Base-by-base conservation (phyloP, 2,329 filamentous ascomycete genomes). In the Camillea tinctor region DNA sequence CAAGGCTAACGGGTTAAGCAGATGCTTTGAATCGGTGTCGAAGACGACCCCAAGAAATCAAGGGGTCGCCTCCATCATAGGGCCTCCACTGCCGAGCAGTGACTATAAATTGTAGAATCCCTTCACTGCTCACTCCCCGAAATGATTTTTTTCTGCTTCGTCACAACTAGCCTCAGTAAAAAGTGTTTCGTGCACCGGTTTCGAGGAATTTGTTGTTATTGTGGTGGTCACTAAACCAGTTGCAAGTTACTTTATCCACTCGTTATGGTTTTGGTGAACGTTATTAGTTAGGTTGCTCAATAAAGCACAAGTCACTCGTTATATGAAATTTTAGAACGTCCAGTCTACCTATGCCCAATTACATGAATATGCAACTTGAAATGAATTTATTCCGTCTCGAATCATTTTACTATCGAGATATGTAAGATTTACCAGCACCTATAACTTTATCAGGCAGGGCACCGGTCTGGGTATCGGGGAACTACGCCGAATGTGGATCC, bases 81-180 rank as follows among this genome's bases (percentile, higher is more conserved):
- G 58, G 65, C 65, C 63, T 57, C 63, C 52, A 60, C 61, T 60
- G 57, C 57, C 44, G 61, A 63, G 61, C 53, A 62, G 60, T 50
- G 56, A 55, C 52, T 48, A 52, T 36, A 57, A 52, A 58, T 51
- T 19, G 50, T 50, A 51, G 54, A 56, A 40, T 56, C 24, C 48
- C 57, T 58, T 64, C 56, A 54, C 55, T 57, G 51, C 53, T 60
- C 54, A 40, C 58, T n/a, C 58, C 48, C 62, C 58, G 55, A 61
- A 58, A 56, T 59, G 58, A 57, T 63, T 58, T 61, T 61, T 66
- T 62, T 68, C 56, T 66, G 57, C 60, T 69, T 69, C 62, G 63
- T 64, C 50, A 56, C 57, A 50, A 50, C 44, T 60, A 50, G 59
- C 48, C 59, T 44, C 48, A 44, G 11, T 17, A 5, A 44, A 44